Evolutionary conservation across 208 protist species (phyloP), one percentile per base, ranked within the genome.

Genomic region (Balamuthia mandrillaris): DNA sequence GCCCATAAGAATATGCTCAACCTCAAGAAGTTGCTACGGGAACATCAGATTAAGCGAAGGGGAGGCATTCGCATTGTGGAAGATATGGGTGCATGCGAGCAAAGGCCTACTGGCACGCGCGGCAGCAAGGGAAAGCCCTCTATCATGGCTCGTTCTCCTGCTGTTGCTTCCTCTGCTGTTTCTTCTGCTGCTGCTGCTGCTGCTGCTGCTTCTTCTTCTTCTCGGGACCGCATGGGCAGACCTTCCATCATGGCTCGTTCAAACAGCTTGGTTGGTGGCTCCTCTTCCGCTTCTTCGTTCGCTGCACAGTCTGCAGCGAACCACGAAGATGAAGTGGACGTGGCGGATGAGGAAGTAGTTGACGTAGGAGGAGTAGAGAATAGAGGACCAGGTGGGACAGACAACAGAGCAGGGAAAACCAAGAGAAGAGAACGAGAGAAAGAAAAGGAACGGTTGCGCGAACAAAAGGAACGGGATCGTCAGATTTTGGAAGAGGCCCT

Each of bases 1-100:
- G 42, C 75, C n/a, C 66, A 82, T 54, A 82, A 82, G 56, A 82
- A 82, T 44, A 82, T 82, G 75, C 75, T 82, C 54, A 82, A 82
- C 42, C 75, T 82, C 52, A 82, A 82, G 52, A 82, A 82, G 75
- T 31, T 82, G 21, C 75, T 82, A n/a, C 75, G 75, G 12, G 75
- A 82, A 54, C 75, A 82, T 37, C 75, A 82, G 56, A 82, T 82
- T 49, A 82, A 82, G 56, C 75, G 75, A 10, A 0, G 75, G 33
- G 75, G 52, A 60, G 75, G 21, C 44, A 27, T 45, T 39, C 7
- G 27, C 66, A 18, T 54, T 27, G 41, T 45, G 66, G 9, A 31
- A 18, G 29, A 39, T 39, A 10, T 74, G 39, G 9, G 24, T 74
- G 21, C 44, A 77, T n/a, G 66, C 66, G 7, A 45, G 66, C 42